Conservation (phyloP, 2,329 filamentous ascomycete species). For the Fusarium solani-melongenae region DNA sequence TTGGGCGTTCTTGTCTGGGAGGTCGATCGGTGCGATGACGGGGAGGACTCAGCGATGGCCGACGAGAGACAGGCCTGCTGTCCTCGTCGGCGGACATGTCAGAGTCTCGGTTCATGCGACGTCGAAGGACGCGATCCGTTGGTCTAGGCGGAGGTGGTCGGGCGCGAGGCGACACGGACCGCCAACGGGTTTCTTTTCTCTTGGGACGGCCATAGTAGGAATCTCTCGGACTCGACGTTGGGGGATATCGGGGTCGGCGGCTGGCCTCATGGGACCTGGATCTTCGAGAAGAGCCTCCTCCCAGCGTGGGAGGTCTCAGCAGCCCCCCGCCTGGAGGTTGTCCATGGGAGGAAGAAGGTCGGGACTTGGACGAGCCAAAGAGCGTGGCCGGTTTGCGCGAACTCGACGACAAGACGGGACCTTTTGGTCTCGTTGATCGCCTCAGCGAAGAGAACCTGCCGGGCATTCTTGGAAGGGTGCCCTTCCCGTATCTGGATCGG, state of each 20-base stretch:
- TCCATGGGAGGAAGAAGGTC: conserved; percentile 28
- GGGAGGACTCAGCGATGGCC: conserved; percentile 18
- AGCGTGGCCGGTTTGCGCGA: conserved; percentile 13
- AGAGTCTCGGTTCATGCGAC: conserved; percentile 35
- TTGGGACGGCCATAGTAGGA: conserved; percentile 25
- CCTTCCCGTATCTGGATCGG: conserved; percentile 3
- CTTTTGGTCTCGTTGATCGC: conserved; percentile 32
- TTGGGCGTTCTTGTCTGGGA: background rate
- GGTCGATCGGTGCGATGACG: conserved; percentile 11
- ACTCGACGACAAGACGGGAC: conserved; percentile 11
- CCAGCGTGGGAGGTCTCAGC: conserved; percentile 11
- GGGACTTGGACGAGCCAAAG: conserved; percentile 4
- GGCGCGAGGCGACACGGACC: conserved; percentile 33
- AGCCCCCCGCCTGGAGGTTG: background rate
- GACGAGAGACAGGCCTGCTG: conserved; percentile 24
- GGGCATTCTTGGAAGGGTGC: conserved; percentile 25
- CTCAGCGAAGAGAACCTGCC: conserved; percentile 24
- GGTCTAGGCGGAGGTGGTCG: conserved; percentile 13
- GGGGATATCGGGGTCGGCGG: conserved; percentile 19
- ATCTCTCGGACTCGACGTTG: conserved; percentile 15
- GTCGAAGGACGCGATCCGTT: conserved; percentile 9
- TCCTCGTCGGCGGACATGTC: conserved; percentile 41
- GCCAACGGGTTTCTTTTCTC: conserved; percentile 13
- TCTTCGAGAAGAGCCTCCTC: conserved; percentile 12
- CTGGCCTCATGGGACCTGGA: conserved; percentile 36